Base-by-base conservation (phyloP, 2,329 filamentous ascomycete genomes). In the Sclerotinia glacialis region DNA sequence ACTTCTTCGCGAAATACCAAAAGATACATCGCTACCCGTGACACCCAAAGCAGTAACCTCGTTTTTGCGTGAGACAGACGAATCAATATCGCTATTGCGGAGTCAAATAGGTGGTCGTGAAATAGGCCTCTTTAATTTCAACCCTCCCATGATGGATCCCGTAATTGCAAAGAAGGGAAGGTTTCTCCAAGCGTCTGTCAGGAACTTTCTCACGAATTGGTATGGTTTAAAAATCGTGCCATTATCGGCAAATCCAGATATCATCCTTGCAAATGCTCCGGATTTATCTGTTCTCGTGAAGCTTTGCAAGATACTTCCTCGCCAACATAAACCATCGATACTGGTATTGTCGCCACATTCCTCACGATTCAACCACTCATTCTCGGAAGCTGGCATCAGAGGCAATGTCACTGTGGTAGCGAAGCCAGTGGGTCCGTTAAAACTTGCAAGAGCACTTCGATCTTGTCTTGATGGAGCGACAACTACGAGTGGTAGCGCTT, bases 361-460 rank as follows among this genome's bases (percentile, higher is more conserved):
- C 18, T 70, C 74, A 2, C 67, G 69, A 3, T 72, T 72, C 65
- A 69, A 73, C 34, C 72, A 71, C 5, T 64, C 58, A 5, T 46
- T 68, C 2, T 65, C 67, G 14, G 42, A 67, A 7, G 26, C 61
- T 3, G 70, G 70, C 5, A 52, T 66, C 0, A 66, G 69, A 31
- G 67, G 66, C n/a, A 74, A 74, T 31, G 53, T 76, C n/a, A 70
- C 72, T 3, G 75, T 71, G 61, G 70, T 75, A 26, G 73, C 72
- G 1, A 77, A 75, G 59, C 75, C 75, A 12, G 70, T 76, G 23
- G 75, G 74, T 0, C 75, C 75, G 4, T 59, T 75, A 16, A 77
- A 77, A 64, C 70, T 76, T 14, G 75, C 74, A 42, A 71, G 72
- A 66, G 74, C 74, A 3, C 69, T 77, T 18, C 67, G 67, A 7